A percentile compares a stretch with the other conserved stretches of the same genome.
Conservation (phyloP, 2,329 filamentous ascomycete genomes). For the Trichoderma atrobrunneum region DNA sequence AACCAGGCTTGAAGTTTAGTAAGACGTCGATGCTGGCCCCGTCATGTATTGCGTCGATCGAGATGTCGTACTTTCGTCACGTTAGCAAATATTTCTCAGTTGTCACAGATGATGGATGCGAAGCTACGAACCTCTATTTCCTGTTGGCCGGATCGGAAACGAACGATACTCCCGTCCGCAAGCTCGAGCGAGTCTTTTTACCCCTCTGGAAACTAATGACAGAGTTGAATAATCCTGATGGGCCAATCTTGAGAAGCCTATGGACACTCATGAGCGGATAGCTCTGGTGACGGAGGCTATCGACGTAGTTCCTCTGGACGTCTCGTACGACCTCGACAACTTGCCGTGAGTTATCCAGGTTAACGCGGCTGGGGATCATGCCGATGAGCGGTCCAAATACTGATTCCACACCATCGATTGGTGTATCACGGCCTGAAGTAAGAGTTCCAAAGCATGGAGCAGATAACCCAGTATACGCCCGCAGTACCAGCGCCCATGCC, state of each 20-base stretch:
- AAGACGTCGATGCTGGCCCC: too few relatives aligned
- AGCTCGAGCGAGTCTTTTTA: too few relatives aligned
- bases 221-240: slow-evolving; percentile 9
- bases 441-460: slow-evolving; percentile 19
- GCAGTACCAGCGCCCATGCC: slow-evolving; percentile 20
- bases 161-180: not conserved
- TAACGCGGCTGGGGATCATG: slow-evolving; percentile 13
- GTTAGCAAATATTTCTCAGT: too few relatives aligned
- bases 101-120: not conserved
- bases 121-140: not conserved
- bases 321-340: not conserved
- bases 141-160: not conserved
- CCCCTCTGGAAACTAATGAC: slow-evolving; percentile 9
- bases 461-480: not conserved
- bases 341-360: not conserved
- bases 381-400: slow-evolving; percentile 21
- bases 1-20: too few relatives aligned
- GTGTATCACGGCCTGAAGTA: slow-evolving; percentile 19
- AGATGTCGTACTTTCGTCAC: not conserved
- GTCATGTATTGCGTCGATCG: not conserved
- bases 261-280: not conserved
- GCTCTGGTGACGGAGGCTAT: slow-evolving; percentile 9
- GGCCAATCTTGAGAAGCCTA: not conserved
- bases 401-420: slow-evolving; percentile 11
- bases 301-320: slow-evolving; percentile 2